A percentile compares a stretch with the other conserved stretches of the same genome.
phyloP scores from a whole-genome alignment of 2,329 filamentous ascomycete species.

The Ophiocordyceps camponoti-rufipedis region DNA sequence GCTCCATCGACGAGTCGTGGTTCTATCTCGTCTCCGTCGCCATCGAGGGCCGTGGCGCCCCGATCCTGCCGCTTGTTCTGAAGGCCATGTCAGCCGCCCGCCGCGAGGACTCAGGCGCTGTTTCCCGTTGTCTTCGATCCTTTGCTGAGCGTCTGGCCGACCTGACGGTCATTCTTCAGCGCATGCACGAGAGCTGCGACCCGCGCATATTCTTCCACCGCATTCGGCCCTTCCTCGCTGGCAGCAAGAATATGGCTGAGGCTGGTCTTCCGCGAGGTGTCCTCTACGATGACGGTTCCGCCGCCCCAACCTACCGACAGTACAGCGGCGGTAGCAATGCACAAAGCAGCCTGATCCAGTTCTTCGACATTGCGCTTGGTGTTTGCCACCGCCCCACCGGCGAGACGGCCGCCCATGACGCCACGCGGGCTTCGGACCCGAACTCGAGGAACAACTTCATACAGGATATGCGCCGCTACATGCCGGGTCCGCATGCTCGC shows the following conservation, averaged over 20 bases:
- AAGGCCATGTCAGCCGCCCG: constrained; percentile 69
- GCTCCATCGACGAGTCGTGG: constrained; percentile 93
- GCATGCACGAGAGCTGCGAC: constrained; percentile 93
- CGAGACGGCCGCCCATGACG: constrained; percentile 33
- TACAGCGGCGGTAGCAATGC: constrained; percentile 92
- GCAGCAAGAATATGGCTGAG: constrained; percentile 94
- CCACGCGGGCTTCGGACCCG: constrained; percentile 25
- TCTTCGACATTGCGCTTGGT: constrained; percentile 84
- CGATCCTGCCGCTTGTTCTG: constrained; percentile 77
- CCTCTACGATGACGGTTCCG: constrained; percentile 66
- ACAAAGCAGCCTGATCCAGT: constrained; percentile 91
- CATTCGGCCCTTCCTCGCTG: constrained; percentile 88
- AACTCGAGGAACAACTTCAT: constrained; percentile 53
- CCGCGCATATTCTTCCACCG: constrained; percentile 89
- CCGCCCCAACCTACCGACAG: constrained; percentile 52
- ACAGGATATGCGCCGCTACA: constrained; percentile 90
- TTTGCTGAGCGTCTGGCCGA: constrained; percentile 85
- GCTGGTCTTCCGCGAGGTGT: constrained; percentile 79
- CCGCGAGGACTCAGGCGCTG: constrained; percentile 46
- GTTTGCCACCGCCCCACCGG: constrained; percentile 85
- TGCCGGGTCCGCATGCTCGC: constrained; percentile 81
- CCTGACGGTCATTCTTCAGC: constrained; percentile 56
- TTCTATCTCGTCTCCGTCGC: constrained; percentile 93
- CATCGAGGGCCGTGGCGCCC: constrained; percentile 80
- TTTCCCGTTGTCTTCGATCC: constrained; percentile 57